These are phyloP conservation scores for Solanum virginianum DNA, from an alignment of 257 asterid species.

Conservation along the genomic window DNA sequence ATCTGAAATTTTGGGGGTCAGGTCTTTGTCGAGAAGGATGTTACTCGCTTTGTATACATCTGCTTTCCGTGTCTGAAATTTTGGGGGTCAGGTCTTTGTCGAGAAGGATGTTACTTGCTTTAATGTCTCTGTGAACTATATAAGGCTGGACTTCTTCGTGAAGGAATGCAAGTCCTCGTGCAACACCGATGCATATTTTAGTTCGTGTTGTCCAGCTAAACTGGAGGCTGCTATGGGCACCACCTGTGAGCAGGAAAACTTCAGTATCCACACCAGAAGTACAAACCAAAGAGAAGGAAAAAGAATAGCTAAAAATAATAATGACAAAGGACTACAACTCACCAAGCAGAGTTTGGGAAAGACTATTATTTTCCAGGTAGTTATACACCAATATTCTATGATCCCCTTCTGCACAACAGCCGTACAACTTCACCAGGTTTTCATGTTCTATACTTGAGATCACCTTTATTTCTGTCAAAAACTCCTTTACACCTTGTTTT, in stretches of 20 bases:
- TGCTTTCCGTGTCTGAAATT: too few relatives aligned
- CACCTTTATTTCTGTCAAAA: conserved; percentile 51
- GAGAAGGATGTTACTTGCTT: conserved; percentile 78
- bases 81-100: conserved; percentile 73
- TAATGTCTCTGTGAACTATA: conserved; percentile 82
- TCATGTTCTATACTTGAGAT: conserved; percentile 74
- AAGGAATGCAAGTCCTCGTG: conserved; percentile 71
- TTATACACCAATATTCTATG: conserved; percentile 81
- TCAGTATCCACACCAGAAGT: neutral
- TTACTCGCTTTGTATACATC: conserved; percentile 92
- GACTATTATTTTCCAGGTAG: conserved; percentile 82
- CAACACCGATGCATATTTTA: conserved; percentile 64
- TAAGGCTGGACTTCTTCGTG: conserved; percentile 73
- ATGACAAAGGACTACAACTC: neutral
- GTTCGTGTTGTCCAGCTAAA: conserved; percentile 59
- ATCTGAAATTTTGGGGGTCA: conserved; percentile 76
- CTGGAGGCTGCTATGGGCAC: conserved; percentile 10
- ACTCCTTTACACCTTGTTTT: conserved; percentile 66
- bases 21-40: conserved; percentile 72
- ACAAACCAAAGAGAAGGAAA: conserved; percentile 24
- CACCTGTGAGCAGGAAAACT: neutral
- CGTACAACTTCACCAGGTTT: conserved; percentile 67
- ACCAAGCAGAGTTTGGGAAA: conserved; percentile 87
- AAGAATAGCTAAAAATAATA: neutral
- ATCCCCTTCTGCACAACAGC: conserved; percentile 71